These are phyloP conservation scores for Sporopachydermia cereana DNA, from an alignment of 1,139 yeast genomes.

Conservation along the genomic window DNA sequence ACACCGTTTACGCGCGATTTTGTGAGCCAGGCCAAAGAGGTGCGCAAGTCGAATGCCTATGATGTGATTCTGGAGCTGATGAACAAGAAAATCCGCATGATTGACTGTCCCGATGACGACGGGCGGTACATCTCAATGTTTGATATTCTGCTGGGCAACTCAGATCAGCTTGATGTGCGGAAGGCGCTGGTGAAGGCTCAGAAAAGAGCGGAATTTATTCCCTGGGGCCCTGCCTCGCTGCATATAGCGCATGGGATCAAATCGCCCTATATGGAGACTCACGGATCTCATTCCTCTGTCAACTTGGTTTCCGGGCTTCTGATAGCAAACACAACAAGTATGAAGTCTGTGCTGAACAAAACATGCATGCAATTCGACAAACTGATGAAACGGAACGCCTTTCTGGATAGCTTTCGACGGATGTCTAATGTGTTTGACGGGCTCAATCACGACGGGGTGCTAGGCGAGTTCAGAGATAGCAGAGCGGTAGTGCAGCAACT, in stretches of 20 bases:
- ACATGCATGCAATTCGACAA: conserved; percentile 70
- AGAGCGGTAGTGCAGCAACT: conserved; percentile 58
- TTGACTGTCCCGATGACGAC: conserved; percentile 30
- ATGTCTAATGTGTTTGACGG: conserved; percentile 37
- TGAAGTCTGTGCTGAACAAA: conserved; percentile 51
- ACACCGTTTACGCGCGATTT: conserved; percentile 72
- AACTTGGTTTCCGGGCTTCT: conserved; percentile 47
- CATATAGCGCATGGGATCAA: conserved; percentile 69
- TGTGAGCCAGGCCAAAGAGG: conserved; percentile 44
- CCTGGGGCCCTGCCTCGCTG: conserved; percentile 76
- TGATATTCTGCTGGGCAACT: conserved; percentile 64
- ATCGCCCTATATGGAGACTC: conserved; percentile 42
- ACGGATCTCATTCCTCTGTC: conserved; percentile 1
- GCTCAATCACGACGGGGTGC: conserved; percentile 33
- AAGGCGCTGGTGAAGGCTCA: conserved; percentile 72
- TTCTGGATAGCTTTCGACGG: conserved; percentile 64
- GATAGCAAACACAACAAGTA: conserved; percentile 68
- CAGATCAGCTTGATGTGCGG: conserved; percentile 65
- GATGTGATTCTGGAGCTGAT: conserved; percentile 77
- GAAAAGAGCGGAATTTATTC: conserved; percentile 68
- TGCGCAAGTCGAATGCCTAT: conserved; percentile 66
- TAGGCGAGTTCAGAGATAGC: conserved; percentile 72
- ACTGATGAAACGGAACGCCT: conserved; percentile 72
- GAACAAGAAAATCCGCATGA: conserved; percentile 72
- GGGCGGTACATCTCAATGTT: conserved; percentile 59